Percentiles rank a stretch among this genome's conserved stretches.
phyloP scores from a whole-genome alignment of 805 yeast genomes.

The Starmerella stigmatis region DNA sequence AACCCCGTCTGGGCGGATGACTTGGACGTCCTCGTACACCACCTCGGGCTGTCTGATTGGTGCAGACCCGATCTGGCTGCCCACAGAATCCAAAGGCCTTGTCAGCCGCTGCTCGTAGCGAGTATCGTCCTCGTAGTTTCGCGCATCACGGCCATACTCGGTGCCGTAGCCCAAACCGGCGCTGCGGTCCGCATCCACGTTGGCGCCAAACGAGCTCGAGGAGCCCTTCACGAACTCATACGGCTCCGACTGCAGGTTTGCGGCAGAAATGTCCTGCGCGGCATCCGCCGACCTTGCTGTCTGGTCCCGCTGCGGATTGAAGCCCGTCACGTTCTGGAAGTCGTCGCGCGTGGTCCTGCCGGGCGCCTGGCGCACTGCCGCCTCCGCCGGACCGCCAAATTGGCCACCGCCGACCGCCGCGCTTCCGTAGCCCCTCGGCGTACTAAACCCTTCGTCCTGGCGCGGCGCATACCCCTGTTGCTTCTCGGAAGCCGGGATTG shows the following conservation, averaged over 20 bases:
- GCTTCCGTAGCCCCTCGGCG: background rate
- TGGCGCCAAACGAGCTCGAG: background rate
- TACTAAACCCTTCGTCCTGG: background rate
- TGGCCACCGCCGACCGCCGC: background rate
- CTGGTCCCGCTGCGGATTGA: background rate
- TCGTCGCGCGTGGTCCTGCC: background rate
- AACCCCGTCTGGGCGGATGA: too few species aligned
- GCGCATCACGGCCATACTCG: background rate
- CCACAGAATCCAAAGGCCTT: background rate
- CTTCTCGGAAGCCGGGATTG: background rate
- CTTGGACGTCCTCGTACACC: too few species aligned
- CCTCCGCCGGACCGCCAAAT: background rate
- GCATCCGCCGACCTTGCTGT: background rate
- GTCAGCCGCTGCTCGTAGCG: background rate
- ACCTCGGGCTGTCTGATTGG: too few species aligned
- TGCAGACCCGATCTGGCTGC: too few species aligned
- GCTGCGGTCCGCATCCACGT: background rate
- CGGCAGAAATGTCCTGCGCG: background rate
- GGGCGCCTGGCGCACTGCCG: slow-evolving; percentile 1
- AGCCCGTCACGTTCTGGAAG: background rate
- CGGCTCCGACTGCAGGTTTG: background rate
- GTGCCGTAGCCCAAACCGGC: background rate
- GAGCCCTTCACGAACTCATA: slow-evolving; percentile 8
- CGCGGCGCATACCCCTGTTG: background rate
- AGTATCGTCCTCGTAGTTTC: background rate